phyloP scores from a whole-genome alignment of 805 yeast species.

The Metschnikowia dekortorum region DNA sequence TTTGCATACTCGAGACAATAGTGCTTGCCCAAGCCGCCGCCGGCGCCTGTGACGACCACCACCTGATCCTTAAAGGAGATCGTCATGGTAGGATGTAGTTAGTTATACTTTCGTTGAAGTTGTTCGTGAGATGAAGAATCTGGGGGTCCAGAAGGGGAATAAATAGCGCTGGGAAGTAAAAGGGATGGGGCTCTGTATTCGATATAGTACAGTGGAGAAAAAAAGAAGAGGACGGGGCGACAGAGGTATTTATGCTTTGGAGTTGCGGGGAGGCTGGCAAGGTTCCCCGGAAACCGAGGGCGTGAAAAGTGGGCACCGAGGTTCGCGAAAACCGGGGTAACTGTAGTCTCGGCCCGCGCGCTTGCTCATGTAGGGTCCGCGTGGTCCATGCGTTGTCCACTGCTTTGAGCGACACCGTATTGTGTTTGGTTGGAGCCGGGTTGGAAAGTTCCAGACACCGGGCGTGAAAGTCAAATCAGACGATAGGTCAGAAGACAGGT shows the following conservation, averaged over 20 bases:
- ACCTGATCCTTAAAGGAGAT: slow-evolving; percentile 70
- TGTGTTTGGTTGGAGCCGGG: no score
- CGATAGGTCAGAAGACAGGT: no score
- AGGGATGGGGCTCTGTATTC: neutral
- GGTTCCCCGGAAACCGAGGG: slow-evolving; percentile 14
- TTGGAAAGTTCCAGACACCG: no score
- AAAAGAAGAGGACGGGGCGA: neutral
- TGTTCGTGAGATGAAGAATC: neutral
- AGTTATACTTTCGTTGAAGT: neutral
- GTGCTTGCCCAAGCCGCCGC: slow-evolving; percentile 91
- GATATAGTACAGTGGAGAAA: neutral
- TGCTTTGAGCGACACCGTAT: no score
- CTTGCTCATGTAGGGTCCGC: neutral
- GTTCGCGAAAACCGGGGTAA: slow-evolving; percentile 3
- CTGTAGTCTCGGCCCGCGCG: neutral
- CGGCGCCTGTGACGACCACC: slow-evolving; percentile 93
- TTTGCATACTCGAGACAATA: slow-evolving; percentile 85
- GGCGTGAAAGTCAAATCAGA: no score
- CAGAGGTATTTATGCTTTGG: slow-evolving; percentile 1
- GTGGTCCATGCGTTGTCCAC: no score
- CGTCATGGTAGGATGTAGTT: slow-evolving; percentile 10
- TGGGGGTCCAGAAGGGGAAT: neutral
- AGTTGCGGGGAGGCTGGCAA: slow-evolving; percentile 15
- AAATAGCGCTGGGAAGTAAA: neutral
- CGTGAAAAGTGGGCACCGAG: neutral